Base-by-base conservation (phyloP, 208 protist species). In the Zelonia costaricensis region DNA sequence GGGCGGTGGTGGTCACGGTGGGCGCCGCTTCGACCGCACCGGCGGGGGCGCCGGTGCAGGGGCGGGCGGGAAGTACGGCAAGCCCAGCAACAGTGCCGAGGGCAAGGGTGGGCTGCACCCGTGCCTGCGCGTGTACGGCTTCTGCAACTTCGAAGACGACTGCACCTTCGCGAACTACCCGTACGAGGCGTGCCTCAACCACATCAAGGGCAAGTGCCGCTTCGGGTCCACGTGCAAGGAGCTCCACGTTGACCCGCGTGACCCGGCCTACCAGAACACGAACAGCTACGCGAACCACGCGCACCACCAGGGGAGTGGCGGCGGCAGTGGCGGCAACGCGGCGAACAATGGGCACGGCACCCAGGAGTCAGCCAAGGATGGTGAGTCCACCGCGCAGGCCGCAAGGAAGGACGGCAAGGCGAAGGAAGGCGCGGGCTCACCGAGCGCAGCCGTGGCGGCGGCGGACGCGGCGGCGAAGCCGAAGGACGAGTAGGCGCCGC, bases 121-220 rank as follows among this genome's bases (percentile, higher is more conserved):
- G 10, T 95, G 89, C 59, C 69, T 93, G 55, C 89, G 89, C 44
- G 82, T 95, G n/a, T 95, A 92, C 69, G 86, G 89, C 18, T 78
- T 67, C 57, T 95, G 89, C 77, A 95, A 95, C 75, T 95, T 93
- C 64, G 84, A 86, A 55, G 77, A 86, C 38, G 86, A 93, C 64
- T 95, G 89, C 74, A 82, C 82, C 40, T 95, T 93, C 46, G 89
- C 89, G 13, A 76, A 91, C 60, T 95, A 95, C 62, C 89, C 89
- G 8, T 95, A 85, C 56, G 84, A 88, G 63, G 89, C 89, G 1
- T 95, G 89, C 58, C 77, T 95, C 12, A 93, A 93, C 71, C 76
- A 88, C 72, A 93, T 95, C 53, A 95, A 95, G 69, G 89, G 89
- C 25, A 95, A 95, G 70, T 95, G 89, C 60, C 89, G 86, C 64